Evolutionary conservation across 441 rosid species (phyloP), one percentile per base, ranked within the genome.

Genomic region (Pelargonium citronellum): DNA sequence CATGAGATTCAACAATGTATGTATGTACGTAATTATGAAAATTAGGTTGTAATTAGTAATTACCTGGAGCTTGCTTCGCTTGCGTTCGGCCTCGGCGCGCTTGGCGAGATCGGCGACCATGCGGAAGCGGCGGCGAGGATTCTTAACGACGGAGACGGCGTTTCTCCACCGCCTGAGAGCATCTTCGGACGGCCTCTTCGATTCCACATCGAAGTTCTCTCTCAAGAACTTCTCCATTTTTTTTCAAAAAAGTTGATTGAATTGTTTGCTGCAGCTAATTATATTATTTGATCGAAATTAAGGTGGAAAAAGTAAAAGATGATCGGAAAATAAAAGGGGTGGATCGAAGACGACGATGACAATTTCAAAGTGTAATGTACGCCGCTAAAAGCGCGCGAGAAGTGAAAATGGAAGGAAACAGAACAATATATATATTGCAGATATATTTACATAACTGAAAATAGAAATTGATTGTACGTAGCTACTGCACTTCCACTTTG

Each of bases 101-200:
- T 82, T 82, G 8, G 80, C 78, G 16, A 84, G 85, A 75, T 84
- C 87, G 9, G 84, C 85, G 27, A 81, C 83, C 82, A 78, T 84
- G 49, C 87, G 87, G 71, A 84, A 84, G 62, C 87, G 69, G 24
- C 84, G 82, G 61, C 82, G 81, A 63, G 78, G 82, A 62, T 80
- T 84, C 84, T 84, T 82, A 68, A 82, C 83, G 66, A 82, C 49
- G 65, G 81, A 16, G 49, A 78, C 85, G 10, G 85, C 85, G 0
- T 66, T 41, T 73, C 84, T 71, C 87, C 87, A 80, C 73, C 80
- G 60, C 75, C 64, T 60, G 16, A 74, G 70, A 61, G 83, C 81
- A 30, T 80, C 85, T 71, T 55, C 83, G 1, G 83, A 80, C 3
- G 82, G 83, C 34, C 77, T 73, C 77, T 84, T 84, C 65, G 73